phyloP scores from a whole-genome alignment of 2,329 filamentous ascomycete species.

The Penicillium sp. region DNA sequence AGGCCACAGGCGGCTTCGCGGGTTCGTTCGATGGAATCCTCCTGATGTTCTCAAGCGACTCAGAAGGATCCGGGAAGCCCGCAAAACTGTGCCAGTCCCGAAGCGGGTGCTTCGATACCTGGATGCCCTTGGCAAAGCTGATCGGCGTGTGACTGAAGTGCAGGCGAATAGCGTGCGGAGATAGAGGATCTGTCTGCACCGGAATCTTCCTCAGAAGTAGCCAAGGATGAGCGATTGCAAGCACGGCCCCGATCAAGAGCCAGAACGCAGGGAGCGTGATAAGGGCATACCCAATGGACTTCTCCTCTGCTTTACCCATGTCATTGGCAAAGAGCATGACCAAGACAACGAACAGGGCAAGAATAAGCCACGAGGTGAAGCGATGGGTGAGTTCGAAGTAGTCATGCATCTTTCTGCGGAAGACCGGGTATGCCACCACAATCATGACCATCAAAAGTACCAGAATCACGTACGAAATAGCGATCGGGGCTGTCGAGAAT shows the following conservation, averaged over 20 bases:
- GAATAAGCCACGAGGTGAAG: slow-evolving; percentile 71
- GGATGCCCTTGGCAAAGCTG: slow-evolving; percentile 61
- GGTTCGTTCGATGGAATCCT: neutral
- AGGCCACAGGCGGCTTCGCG: neutral
- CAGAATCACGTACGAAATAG: slow-evolving; percentile 64
- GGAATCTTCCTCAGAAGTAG: slow-evolving; percentile 69
- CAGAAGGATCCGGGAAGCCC: slow-evolving; percentile 65
- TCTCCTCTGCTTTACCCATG: slow-evolving; percentile 42
- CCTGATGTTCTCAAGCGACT: slow-evolving; percentile 8
- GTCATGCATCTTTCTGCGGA: slow-evolving; percentile 70
- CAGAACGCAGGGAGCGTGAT: slow-evolving; percentile 65
- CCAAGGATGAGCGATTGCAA: slow-evolving; percentile 74
- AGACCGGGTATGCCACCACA: slow-evolving; percentile 65
- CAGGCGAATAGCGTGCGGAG: slow-evolving; percentile 72
- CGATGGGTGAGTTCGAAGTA: slow-evolving; percentile 73
- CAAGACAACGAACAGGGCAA: slow-evolving; percentile 70
- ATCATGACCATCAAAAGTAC: slow-evolving; percentile 65
- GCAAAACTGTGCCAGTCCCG: slow-evolving; percentile 80
- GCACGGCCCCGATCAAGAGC: slow-evolving; percentile 69
- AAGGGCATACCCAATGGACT: slow-evolving; percentile 48
- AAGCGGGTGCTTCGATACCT: slow-evolving; percentile 67
- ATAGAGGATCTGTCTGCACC: slow-evolving; percentile 71
- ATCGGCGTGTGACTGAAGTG: slow-evolving; percentile 70
- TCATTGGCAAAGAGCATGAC: slow-evolving; percentile 61
- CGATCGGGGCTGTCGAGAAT: slow-evolving; percentile 48